Evolutionary conservation across 495 filamentous ascomycete genomes (phyloP).

Genomic region (Neurospora hispaniola): DNA sequence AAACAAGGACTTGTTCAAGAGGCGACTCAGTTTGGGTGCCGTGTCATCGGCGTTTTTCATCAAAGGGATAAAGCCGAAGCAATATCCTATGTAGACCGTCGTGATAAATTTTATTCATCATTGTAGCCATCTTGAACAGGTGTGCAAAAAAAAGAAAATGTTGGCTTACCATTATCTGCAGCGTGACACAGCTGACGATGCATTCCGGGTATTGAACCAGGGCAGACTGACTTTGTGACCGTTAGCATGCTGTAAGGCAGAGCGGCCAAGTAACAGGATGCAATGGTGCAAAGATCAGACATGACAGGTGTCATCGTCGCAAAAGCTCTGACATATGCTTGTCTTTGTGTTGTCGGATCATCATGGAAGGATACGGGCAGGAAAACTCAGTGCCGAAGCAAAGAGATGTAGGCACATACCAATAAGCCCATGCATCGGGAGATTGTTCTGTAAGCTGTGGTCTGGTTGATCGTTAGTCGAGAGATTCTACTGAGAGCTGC

Average conservation of each 20-base stretch:
- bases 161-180: slow-evolving; percentile 8
- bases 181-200: not conserved
- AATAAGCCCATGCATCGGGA: not conserved
- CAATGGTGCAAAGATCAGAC: slow-evolving; percentile 29
- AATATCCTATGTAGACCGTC: slow-evolving; percentile 95
- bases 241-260: slow-evolving; percentile 10
- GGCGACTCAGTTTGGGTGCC: slow-evolving; percentile 53
- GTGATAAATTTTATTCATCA: slow-evolving; percentile 73
- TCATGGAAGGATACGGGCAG: slow-evolving; percentile 34
- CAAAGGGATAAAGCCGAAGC: slow-evolving; percentile 39
- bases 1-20: not conserved
- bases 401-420: slow-evolving; percentile 10
- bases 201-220: not conserved
- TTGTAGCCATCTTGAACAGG: slow-evolving; percentile 16
- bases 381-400: not conserved
- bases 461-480: not conserved
- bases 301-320: slow-evolving; percentile 50
- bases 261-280: slow-evolving; percentile 5
- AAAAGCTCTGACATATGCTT: slow-evolving; percentile 81
- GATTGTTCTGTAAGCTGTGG: not conserved
- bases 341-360: slow-evolving; percentile 59
- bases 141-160: not conserved
- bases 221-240: slow-evolving; percentile 3
- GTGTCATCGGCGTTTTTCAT: slow-evolving; percentile 87
- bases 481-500: not conserved